Evolutionary conservation across 805 yeast species (phyloP).

Genomic region (Metschnikowia dekortorum): DNA sequence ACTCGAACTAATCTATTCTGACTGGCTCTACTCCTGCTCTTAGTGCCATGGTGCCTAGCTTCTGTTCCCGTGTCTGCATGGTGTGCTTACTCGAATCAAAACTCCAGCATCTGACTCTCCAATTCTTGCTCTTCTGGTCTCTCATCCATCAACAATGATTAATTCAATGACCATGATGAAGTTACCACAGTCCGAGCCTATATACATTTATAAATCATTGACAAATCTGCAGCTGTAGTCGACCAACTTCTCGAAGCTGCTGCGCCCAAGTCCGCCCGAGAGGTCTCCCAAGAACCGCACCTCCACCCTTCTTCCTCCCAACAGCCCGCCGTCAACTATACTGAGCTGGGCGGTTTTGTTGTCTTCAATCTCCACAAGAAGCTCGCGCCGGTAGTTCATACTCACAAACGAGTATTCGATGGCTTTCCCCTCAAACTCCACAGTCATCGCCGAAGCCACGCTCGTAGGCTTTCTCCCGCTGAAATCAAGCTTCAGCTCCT

Average conservation of each 20-base stretch:
- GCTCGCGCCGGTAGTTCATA: conserved; percentile 41
- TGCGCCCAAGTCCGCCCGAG: conserved; percentile 14
- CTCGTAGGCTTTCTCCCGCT: conserved; percentile 31
- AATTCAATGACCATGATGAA: too few species aligned
- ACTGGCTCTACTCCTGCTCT: too few species aligned
- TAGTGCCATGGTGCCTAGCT: too few species aligned
- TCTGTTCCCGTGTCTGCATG: too few species aligned
- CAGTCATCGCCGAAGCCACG: conserved; percentile 36
- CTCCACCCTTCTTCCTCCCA: conserved; percentile 53
- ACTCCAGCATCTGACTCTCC: too few species aligned
- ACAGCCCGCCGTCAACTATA: conserved; percentile 52
- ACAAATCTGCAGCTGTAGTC: conserved; percentile 19
- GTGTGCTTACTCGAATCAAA: too few species aligned
- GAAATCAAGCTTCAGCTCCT: conserved; percentile 35
- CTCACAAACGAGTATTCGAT: conserved; percentile 44
- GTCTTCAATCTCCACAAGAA: conserved; percentile 37
- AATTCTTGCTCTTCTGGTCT: too few species aligned
- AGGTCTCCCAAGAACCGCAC: conserved; percentile 15
- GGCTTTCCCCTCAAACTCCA: conserved; percentile 33
- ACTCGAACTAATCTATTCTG: too few species aligned
- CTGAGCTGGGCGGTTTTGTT: conserved; percentile 37
- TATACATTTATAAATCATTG: conserved; percentile 12
- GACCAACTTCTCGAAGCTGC: conserved; percentile 23
- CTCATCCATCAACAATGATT: too few species aligned
- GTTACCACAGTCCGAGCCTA: neutral